Evolutionary conservation across 2,329 filamentous ascomycete genomes (phyloP), one percentile per base, ranked within the genome.

Genomic region (Dactylellina parvicollis): DNA sequence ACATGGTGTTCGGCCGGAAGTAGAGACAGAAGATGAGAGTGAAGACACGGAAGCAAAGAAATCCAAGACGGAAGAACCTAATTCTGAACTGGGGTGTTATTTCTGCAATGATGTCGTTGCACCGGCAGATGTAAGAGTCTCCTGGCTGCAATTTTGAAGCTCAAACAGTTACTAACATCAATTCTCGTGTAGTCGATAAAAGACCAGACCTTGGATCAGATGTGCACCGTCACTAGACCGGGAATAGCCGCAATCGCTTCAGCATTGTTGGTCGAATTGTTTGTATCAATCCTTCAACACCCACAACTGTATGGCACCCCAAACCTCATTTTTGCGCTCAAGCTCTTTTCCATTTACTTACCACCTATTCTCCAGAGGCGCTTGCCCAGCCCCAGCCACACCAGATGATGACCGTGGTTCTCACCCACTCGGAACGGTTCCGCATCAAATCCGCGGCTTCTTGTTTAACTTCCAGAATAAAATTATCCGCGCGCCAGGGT

Each of bases 51-150:
- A 54, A 4, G 46, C 32, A 10, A 67, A 75, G 71, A 75, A 75
- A 12, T 84, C 87, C 57, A 83, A 87, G 55, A 12, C 55, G 8
- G 84, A 87, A 60, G 83, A 87, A 56, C 69, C 69, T n/a, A 42
- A 44, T 16, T 73, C 69, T 9, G 88, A 91, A 24, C 84, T 98
- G 24, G 95, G 95, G 8, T 99, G 95, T 81, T 99, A 99, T 80
- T 99, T 98, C 81, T 99, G 95, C 82, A 98, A 96, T 78, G 95
- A 99, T 80, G 94, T 99, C 24, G 94, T 98, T 54, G 92, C 94
- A 4, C 95, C 95, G 20, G 90, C 90, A 75, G 92, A 98, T 82
- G 93, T 96, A 83, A 87, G 90, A 85, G 34, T 42, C 34, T 14
- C 24, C 12, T 26, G 50, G 75, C 77, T 64, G 77, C 66, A 34